Evolutionary conservation across 1,284 basidiomycete genomes (phyloP).

Genomic region (Irpex rosettiformis): DNA sequence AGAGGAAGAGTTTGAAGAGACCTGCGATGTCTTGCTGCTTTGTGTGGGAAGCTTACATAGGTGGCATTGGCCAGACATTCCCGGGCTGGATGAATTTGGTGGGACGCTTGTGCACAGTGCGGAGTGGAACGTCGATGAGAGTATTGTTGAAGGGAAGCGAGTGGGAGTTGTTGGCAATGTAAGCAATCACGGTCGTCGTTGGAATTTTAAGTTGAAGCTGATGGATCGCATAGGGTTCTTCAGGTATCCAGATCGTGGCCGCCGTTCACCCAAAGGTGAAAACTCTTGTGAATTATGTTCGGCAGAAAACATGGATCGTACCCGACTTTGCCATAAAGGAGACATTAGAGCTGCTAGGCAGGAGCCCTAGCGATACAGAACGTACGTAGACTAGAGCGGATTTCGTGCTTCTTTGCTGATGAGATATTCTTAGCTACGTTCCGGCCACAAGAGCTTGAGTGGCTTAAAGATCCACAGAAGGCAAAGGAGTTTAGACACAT

Average conservation of each 20-base stretch:
- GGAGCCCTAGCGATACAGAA: slow-evolving; percentile 27
- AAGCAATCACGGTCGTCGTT: too few species aligned
- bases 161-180: slow-evolving; percentile 63
- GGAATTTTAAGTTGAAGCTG: too few species aligned
- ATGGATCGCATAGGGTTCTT: slow-evolving; percentile 67
- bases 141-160: slow-evolving; percentile 47
- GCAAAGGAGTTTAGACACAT: slow-evolving; percentile 48
- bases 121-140: slow-evolving; percentile 46
- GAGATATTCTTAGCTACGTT: slow-evolving; percentile 36
- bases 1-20: slow-evolving; percentile 19
- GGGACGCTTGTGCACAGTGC: slow-evolving; percentile 35
- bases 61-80: slow-evolving; percentile 19
- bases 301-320: slow-evolving; percentile 61
- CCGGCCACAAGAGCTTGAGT: slow-evolving; percentile 48
- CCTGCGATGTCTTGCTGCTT: slow-evolving; percentile 15
- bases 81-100: slow-evolving; percentile 15
- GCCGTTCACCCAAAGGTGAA: slow-evolving; percentile 52
- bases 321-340: slow-evolving; percentile 42
- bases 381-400: slow-evolving; percentile 37
- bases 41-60: slow-evolving; percentile 13
- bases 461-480: slow-evolving; percentile 43
- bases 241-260: slow-evolving; percentile 60
- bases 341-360: slow-evolving; percentile 35
- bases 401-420: neutral
- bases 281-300: slow-evolving; percentile 53